Evolutionary conservation across 2,329 filamentous ascomycete species (phyloP).

Genomic region (Sclerotinia sclerotiorum): DNA sequence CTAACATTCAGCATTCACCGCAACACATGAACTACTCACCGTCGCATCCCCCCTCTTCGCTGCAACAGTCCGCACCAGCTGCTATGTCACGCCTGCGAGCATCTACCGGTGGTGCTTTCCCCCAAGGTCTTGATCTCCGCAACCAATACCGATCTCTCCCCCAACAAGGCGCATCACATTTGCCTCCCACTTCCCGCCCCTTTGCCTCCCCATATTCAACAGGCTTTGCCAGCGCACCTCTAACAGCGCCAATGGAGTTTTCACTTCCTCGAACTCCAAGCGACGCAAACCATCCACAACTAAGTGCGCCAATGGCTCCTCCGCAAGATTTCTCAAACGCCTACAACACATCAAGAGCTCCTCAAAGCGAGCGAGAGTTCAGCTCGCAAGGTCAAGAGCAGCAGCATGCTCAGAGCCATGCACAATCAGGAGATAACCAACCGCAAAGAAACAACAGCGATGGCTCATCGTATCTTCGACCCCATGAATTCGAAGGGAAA

Average conservation of each 20-base stretch:
- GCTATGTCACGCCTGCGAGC: slow-evolving; percentile 49
- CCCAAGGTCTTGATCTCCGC: slow-evolving; percentile 48
- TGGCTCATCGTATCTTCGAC: slow-evolving; percentile 33
- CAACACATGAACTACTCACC: slow-evolving; percentile 52
- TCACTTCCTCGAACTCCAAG: slow-evolving; percentile 48
- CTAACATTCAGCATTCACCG: slow-evolving; percentile 49
- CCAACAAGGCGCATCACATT: slow-evolving; percentile 35
- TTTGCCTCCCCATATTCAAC: slow-evolving; percentile 47
- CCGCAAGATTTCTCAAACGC: slow-evolving; percentile 49
- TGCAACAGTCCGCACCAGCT: slow-evolving; percentile 49
- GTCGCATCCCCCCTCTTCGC: slow-evolving; percentile 42
- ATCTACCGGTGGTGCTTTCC: slow-evolving; percentile 49
- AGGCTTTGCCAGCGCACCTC: slow-evolving; percentile 54
- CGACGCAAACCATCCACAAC: slow-evolving; percentile 47
- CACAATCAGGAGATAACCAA: slow-evolving; percentile 24
- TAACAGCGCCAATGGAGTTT: slow-evolving; percentile 56
- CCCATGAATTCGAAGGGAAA: slow-evolving; percentile 34
- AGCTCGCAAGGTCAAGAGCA: slow-evolving; percentile 27
- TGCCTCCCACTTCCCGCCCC: slow-evolving; percentile 37
- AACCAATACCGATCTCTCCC: slow-evolving; percentile 47
- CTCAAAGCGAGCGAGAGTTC: slow-evolving; percentile 32
- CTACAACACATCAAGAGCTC: slow-evolving; percentile 34
- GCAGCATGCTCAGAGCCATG: slow-evolving; percentile 31
- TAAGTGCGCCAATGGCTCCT: slow-evolving; percentile 55
- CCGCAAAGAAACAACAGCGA: slow-evolving; percentile 31